These are phyloP conservation scores for Fusarium tuaranense DNA, from an alignment of 2,329 filamentous ascomycete species.

Conservation along the genomic window DNA sequence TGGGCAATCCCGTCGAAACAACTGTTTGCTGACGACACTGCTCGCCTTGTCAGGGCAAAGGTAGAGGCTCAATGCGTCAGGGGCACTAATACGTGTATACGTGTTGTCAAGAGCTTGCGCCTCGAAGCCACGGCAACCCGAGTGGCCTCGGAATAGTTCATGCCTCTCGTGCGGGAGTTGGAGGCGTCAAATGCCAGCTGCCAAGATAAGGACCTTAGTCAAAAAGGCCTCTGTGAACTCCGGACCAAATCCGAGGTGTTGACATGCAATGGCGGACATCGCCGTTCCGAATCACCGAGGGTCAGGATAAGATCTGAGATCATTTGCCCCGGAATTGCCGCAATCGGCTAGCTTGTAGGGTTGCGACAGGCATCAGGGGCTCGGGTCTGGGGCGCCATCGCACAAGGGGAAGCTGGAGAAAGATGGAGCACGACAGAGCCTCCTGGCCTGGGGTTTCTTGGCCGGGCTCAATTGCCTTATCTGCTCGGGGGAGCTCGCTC, in stretches of 20 bases:
- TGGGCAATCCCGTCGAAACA: constrained; percentile 21
- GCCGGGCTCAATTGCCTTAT: constrained; percentile 40
- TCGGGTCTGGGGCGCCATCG: constrained; percentile 40
- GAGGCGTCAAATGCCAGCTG: constrained; percentile 1
- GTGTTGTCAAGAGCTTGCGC: constrained; percentile 10
- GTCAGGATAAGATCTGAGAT: constrained; percentile 50
- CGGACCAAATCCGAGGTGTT: constrained; percentile 28
- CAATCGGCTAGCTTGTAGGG: constrained; percentile 40
- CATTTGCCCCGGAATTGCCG: constrained; percentile 48
- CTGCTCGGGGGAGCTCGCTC: constrained; percentile 31
- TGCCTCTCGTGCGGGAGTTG: constrained; percentile 1
- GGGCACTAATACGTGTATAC: constrained; percentile 4
- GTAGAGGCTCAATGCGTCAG: constrained; percentile 20
- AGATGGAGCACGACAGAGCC: constrained; percentile 43
- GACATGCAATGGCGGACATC: constrained; percentile 41
- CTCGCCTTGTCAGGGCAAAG: constrained; percentile 20
- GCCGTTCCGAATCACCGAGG: constrained; percentile 48
- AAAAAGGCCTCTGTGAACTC: constrained; percentile 26
- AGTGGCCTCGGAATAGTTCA: neutral
- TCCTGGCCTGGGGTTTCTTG: constrained; percentile 33
- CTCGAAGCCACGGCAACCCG: neutral
- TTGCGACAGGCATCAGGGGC: constrained; percentile 34
- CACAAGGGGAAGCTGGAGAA: constrained; percentile 47
- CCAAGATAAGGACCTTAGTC: constrained; percentile 1
- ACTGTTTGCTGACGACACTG: constrained; percentile 2